Base-by-base conservation (phyloP, 352 stramenopile species). In the Pythium vanterpoolii region DNA sequence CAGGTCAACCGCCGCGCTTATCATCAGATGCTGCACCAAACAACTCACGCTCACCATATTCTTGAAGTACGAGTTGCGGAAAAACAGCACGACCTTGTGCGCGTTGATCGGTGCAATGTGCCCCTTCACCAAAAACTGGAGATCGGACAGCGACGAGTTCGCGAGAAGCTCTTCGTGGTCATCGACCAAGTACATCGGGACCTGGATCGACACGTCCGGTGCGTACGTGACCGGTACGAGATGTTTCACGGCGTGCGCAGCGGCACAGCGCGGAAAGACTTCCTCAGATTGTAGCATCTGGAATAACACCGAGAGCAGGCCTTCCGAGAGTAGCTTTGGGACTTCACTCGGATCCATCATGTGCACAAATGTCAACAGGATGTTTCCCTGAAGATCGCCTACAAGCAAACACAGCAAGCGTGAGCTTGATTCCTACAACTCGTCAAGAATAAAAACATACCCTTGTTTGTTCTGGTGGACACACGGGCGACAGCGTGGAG, bases 41-140 rank as follows among this genome's bases (percentile, higher is more conserved):
- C n/a, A 66, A 87, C 79, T 89, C 71, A 91, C 83, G 79, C 76
- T 80, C 78, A 96, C 86, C 83, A 94, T 86, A 68, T 90, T 90
- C 77, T 96, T 96, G 79, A 96, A 96, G 68, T 94, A 96, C 60
- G 86, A 88, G 60, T 96, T 96, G 31, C 86, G 84, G 63, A 96
- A 93, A 60, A 93, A 94, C 10, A 96, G 72, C 24, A 96, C 86
- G 21, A 96, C 86, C 55, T 93, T 93, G 71, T 96, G 85, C 9
- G 86, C 86, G 51, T 92, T 93, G 62, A 96, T 96, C 18, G 80
- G 84, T 3, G 81, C 81, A 55, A 93, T 93, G 60, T 90, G 81
- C 5, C 79, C 84, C 53, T 93, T 93, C 26, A 96, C 86, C 11
- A 94, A 71, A 47, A 96, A 96, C 62, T 93, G 85, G 24, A 96